Percentiles rank a stretch among this genome's conserved stretches.
phyloP scores from a whole-genome alignment of 495 filamentous ascomycete species.

The Neurospora africana region DNA sequence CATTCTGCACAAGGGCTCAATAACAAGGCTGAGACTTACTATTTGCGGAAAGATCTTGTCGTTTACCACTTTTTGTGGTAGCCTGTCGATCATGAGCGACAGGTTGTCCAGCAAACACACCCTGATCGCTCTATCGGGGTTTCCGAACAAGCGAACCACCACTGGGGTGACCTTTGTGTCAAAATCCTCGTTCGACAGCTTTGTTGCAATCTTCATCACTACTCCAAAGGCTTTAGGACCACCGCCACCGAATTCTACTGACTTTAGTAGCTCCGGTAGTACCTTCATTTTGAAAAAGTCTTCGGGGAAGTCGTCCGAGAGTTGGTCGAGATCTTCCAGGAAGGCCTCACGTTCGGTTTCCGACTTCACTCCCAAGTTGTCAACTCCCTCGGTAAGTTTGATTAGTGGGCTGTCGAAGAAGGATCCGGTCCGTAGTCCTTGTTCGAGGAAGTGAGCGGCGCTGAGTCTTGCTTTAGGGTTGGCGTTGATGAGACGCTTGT shows the following conservation, averaged over 20 bases:
- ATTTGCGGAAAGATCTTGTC: conserved; percentile 96
- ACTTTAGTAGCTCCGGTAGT: conserved; percentile 89
- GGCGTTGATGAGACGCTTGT: conserved; percentile 76
- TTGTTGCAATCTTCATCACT: conserved; percentile 80
- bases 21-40: conserved; percentile 32
- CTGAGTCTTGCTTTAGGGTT: conserved; percentile 83
- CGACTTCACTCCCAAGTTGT: conserved; percentile 79
- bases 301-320: conserved; percentile 89
- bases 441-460: conserved; percentile 77
- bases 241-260: conserved; percentile 92
- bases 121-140: conserved; percentile 83
- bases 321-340: conserved; percentile 74
- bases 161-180: conserved; percentile 75
- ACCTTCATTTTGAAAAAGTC: conserved; percentile 97
- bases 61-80: conserved; percentile 83
- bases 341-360: conserved; percentile 79
- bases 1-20: background rate
- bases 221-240: conserved; percentile 83
- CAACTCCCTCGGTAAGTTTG: conserved; percentile 80
- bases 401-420: conserved; percentile 93
- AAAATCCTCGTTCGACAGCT: conserved; percentile 82
- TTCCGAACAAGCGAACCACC: conserved; percentile 76
- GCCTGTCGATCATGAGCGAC: conserved; percentile 79
- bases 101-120: conserved; percentile 87
- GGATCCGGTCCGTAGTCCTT: conserved; percentile 67